Evolutionary conservation across 179 eudicot species (phyloP).

Genomic region (Drosera spatulata): DNA sequence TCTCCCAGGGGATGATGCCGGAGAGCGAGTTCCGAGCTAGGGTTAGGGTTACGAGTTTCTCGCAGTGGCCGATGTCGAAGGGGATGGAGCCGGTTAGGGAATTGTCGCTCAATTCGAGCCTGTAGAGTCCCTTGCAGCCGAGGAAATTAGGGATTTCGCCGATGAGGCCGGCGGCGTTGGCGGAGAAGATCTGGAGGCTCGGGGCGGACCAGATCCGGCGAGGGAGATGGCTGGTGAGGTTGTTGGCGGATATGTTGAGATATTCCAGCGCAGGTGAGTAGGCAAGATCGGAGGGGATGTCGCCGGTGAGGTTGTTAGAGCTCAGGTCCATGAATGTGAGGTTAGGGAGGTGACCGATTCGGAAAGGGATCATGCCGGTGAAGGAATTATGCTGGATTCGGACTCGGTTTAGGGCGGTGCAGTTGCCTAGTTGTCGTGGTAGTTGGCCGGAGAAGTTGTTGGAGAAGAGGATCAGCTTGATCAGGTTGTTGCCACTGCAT

Average conservation of each 20-base stretch:
- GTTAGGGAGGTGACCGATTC: constrained; percentile 49
- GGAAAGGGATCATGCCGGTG: constrained; percentile 56
- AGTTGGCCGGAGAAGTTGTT: constrained; percentile 41
- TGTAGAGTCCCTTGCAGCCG: constrained; percentile 60
- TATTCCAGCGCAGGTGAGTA: constrained; percentile 37
- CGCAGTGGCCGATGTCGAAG: constrained; percentile 73
- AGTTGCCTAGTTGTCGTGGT: constrained; percentile 54
- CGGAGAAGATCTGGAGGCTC: constrained; percentile 57
- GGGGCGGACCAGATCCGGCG: constrained; percentile 58
- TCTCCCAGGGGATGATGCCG: constrained; percentile 90
- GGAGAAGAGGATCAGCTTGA: constrained; percentile 53
- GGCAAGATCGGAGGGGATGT: constrained; percentile 56
- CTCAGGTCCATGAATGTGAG: constrained; percentile 59
- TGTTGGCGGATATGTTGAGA: constrained; percentile 48
- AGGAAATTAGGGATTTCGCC: constrained; percentile 69
- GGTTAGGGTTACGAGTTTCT: constrained; percentile 53
- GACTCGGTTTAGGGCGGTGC: constrained; percentile 50
- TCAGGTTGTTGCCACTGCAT: constrained; percentile 46
- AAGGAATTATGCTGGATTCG: constrained; percentile 51
- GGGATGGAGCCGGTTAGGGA: constrained; percentile 56
- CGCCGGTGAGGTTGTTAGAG: constrained; percentile 51
- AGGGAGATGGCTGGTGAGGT: constrained; percentile 6
- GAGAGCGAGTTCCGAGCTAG: constrained; percentile 45
- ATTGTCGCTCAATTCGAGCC: constrained; percentile 70
- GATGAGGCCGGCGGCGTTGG: constrained; percentile 28